Evolutionary conservation across 805 yeast genomes (phyloP).

Genomic region (Lipomyces chichibuensis): DNA sequence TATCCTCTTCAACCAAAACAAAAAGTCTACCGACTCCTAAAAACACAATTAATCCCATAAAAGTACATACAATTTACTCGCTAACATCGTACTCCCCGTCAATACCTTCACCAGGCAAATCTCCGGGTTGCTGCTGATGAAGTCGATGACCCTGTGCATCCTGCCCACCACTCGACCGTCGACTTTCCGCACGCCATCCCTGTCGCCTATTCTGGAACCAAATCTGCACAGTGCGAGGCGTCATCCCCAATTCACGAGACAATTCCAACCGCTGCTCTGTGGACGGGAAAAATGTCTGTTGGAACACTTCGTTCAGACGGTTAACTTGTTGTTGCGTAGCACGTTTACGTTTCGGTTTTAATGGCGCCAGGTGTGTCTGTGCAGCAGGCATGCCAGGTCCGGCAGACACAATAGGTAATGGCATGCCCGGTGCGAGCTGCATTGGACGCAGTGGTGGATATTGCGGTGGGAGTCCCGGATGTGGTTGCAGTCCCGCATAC

Average conservation of each 20-base stretch:
- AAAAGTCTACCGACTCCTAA: neutral
- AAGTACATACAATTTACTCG: neutral
- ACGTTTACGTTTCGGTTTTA: slow-evolving; percentile 60
- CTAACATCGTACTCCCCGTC: neutral
- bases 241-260: slow-evolving; percentile 74
- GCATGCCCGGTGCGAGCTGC: neutral
- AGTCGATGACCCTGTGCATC: neutral
- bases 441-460: slow-evolving; percentile 2
- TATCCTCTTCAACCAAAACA: neutral
- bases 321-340: slow-evolving; percentile 81
- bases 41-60: neutral
- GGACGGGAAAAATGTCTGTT: slow-evolving; percentile 74
- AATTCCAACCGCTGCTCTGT: slow-evolving; percentile 71
- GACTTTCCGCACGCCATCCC: slow-evolving; percentile 40
- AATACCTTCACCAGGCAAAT: neutral
- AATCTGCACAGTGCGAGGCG: slow-evolving; percentile 84
- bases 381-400: slow-evolving; percentile 5
- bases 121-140: neutral
- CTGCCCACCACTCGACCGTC: slow-evolving; percentile 12
- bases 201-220: slow-evolving; percentile 74
- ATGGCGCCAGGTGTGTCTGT: slow-evolving; percentile 24
- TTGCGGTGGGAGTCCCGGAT: slow-evolving; percentile 3
- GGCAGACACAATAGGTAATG: neutral
- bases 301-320: slow-evolving; percentile 70
- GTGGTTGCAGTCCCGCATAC: slow-evolving; percentile 11